Base-by-base conservation (phyloP, 257 asterid species). In the Dorcoceras hygrometricum region DNA sequence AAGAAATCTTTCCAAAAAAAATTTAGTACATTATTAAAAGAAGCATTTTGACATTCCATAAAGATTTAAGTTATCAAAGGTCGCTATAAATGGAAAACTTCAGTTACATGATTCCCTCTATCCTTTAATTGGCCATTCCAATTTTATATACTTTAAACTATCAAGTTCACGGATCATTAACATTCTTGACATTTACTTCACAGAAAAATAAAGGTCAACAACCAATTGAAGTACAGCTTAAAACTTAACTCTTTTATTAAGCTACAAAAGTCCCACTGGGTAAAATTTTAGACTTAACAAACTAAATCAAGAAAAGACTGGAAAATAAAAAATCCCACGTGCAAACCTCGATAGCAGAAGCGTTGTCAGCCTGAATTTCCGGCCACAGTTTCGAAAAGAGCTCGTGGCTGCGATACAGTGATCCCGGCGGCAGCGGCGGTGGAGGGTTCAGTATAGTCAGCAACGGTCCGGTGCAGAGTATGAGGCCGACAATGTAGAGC, bases 381-480 rank as follows among this genome's bases (percentile, higher is more conserved):
- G 86, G 89, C 96, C 95, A 85, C 0, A 89, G 74, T 20, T 80
- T 79, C 63, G 70, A 46, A 32, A 89, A 89, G 53, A 83, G 69
- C 31, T 87, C 82, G 8, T 87, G 87, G 78, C 91, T 87, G 23
- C 83, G 86, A 81, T 89, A 89, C 66, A 83, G 70, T 27, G 95
- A 84, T 57, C 39, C 12, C 39, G 12, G 39, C 12, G 12, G 39
- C 72, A 83, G 76, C n/a, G 83, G 83, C 27, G 90, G 73, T 72
- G 79, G 81, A 51, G 75, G 87, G 75, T 79, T 86, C 54, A 89
- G 79, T 76, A 87, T 46, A 43, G 79, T 84, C 5, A 80, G 31
- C 73, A 89, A 66, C 65, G 90, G 90, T 0, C 96, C 89, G 6
- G 87, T 80, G 16, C 85, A 89, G 73, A 82, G 79, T 80, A 87